phyloP scores from a whole-genome alignment of 1,284 basidiomycete genomes.

The Cutaneotrichosporon cutaneum region DNA sequence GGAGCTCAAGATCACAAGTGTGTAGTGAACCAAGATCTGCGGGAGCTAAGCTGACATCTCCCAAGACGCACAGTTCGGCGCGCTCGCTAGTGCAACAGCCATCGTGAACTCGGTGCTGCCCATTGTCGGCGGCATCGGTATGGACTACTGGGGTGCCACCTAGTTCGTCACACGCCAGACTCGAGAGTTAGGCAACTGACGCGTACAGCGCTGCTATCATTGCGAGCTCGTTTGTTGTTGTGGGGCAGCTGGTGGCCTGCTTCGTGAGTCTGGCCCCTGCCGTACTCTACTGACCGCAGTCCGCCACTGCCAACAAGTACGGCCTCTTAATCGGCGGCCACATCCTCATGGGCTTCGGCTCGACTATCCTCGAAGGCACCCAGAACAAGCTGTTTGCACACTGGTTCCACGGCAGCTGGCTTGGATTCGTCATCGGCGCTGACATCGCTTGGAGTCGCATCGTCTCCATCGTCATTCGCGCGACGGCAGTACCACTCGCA shows the following conservation, averaged over 20 bases:
- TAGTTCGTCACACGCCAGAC: slow-evolving; percentile 18
- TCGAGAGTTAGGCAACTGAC: no score
- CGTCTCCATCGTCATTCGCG: slow-evolving; percentile 33
- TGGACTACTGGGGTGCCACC: slow-evolving; percentile 52
- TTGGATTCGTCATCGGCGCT: no score
- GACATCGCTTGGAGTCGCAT: slow-evolving; percentile 41
- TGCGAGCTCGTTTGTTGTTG: neutral
- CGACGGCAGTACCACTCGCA: slow-evolving; percentile 41
- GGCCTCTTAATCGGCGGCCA: slow-evolving; percentile 34
- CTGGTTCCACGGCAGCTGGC: slow-evolving; percentile 39
- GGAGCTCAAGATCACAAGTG: slow-evolving; percentile 47
- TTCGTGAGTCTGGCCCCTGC: slow-evolving; percentile 26
- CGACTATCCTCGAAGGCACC: slow-evolving; percentile 25
- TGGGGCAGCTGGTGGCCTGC: slow-evolving; percentile 8
- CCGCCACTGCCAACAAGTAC: slow-evolving; percentile 30
- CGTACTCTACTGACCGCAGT: slow-evolving; percentile 28
- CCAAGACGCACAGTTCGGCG: slow-evolving; percentile 51
- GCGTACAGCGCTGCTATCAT: slow-evolving; percentile 16
- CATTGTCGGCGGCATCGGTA: slow-evolving; percentile 52
- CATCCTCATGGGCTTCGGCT: slow-evolving; percentile 41
- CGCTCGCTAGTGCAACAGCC: slow-evolving; percentile 46
- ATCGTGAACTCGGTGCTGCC: slow-evolving; percentile 54
- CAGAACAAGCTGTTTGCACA: slow-evolving; percentile 46
- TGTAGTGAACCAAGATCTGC: no score
- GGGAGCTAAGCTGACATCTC: no score